Evolutionary conservation across 2,329 filamentous ascomycete genomes (phyloP).

Genomic region (Tolypocladium pustulatum): DNA sequence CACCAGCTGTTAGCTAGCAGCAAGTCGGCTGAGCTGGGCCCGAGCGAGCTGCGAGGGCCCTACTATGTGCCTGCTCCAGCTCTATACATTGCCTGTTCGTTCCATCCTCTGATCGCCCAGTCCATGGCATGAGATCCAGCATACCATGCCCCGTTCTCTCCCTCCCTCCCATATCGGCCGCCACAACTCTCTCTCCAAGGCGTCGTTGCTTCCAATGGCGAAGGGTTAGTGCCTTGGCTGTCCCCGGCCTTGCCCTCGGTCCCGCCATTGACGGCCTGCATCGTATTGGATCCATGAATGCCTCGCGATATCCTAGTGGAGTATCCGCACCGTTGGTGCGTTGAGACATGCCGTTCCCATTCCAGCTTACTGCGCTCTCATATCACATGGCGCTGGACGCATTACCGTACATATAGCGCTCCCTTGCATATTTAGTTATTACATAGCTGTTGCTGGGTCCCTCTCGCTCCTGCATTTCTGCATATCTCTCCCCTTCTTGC

Average conservation of each 20-base stretch:
- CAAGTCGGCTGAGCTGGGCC: not conserved
- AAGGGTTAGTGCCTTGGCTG: not conserved
- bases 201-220: not conserved
- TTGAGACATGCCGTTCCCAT: constrained; percentile 28
- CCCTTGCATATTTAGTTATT: not conserved
- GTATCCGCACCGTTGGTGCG: constrained; percentile 20
- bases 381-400: not conserved
- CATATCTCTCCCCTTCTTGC: not conserved
- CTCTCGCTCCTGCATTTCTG: not conserved
- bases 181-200: not conserved
- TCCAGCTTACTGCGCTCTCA: constrained; percentile 13
- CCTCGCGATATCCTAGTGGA: not conserved
- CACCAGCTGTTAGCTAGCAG: not conserved
- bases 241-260: not conserved
- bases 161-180: not conserved
- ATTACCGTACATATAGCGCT: not conserved
- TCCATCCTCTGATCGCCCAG: not conserved
- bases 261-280: not conserved
- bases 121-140: not conserved
- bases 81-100: not conserved
- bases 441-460: not conserved
- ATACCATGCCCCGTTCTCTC: not conserved
- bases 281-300: not conserved
- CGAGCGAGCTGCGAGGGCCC: not conserved
- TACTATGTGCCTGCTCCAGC: not conserved